Evolutionary conservation across 257 asterid genomes (phyloP), one percentile per base, ranked within the genome.

Genomic region (Prunella vulgaris): DNA sequence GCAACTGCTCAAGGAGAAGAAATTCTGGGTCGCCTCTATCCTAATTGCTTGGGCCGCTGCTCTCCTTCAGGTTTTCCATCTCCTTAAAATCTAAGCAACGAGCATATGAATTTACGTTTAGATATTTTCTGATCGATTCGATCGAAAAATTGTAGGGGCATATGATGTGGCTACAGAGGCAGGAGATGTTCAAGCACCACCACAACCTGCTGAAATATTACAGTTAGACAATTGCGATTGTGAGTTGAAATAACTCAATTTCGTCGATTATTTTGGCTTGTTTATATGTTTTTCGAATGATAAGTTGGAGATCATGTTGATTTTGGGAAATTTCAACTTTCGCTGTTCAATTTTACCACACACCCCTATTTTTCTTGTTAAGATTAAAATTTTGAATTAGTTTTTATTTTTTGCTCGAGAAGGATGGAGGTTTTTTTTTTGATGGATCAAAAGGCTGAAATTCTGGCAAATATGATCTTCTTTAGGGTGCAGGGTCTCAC

Each of bases 151-250:
- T 52, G 10, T 79, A 92, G 98, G 97, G 96, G 60, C 97, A 92
- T 57, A 85, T 92, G 93, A 85, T 87, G 96, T 89, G 97, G 97
- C 22, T 92, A 40, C 82, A 85, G 84, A 86, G 84, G 80, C 98
- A 89, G 74, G 97, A 92, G 44, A 68, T 96, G 35, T 92, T 89
- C 81, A 85, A 82, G 85, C 84, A 87, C 70, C 89, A 87, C 35
- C 71, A 27, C 84, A 73, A 64, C 27, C 71, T 9, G 77, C 75
- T 35, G 74, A 51, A 79, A 79, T 60, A 64, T 73, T 54, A 58
- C 25, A 25, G 58, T 40, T 46, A 28, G 8, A 40, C 10, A 33
- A 24, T 20, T 68, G 65, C 72, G 10, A 57, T n/a, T n/a, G n/a
- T 22, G n/a, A n/a, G n/a, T n/a, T n/a, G n/a, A n/a, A n/a, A n/a